Percentiles rank a stretch among this genome's conserved stretches.
Conservation (phyloP, 768 basidiomycete genomes). For the Boletus fagicola region DNA sequence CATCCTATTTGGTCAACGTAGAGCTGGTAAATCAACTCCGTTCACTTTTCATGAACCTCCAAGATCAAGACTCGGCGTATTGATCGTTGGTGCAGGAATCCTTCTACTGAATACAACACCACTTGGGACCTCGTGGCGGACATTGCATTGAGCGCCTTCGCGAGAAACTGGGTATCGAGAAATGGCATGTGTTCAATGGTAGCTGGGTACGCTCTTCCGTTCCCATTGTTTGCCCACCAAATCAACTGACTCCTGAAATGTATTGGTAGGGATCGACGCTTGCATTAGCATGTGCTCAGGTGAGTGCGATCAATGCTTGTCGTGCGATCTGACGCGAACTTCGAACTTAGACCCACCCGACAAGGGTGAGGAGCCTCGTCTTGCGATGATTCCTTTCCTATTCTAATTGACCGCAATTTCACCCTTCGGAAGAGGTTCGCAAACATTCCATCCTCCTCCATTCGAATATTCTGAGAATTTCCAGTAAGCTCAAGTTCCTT, state of each 20-base stretch:
- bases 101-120: slow-evolving; percentile 81
- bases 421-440: slow-evolving; percentile 74
- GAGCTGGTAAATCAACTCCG: slow-evolving; percentile 84
- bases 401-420: slow-evolving; percentile 38
- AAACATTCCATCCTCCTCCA: background rate
- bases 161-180: slow-evolving; percentile 69
- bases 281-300: slow-evolving; percentile 83
- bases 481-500: slow-evolving; percentile 83
- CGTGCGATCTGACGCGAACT: background rate
- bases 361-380: slow-evolving; percentile 74
- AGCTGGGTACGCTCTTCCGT: slow-evolving; percentile 66
- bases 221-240: background rate
- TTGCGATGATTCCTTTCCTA: slow-evolving; percentile 50
- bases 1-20: slow-evolving; percentile 87
- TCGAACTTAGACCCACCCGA: slow-evolving; percentile 63
- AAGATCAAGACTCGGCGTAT: slow-evolving; percentile 1
- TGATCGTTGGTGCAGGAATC: slow-evolving; percentile 48
- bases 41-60: slow-evolving; percentile 36
- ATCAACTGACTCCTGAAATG: background rate
- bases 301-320: slow-evolving; percentile 22
- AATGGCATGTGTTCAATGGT: slow-evolving; percentile 94
- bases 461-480: background rate
- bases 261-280: slow-evolving; percentile 74
- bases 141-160: slow-evolving; percentile 81
- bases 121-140: slow-evolving; percentile 94